Base-by-base conservation (phyloP, 2,329 filamentous ascomycete genomes). In the Metarhizium humberi region DNA sequence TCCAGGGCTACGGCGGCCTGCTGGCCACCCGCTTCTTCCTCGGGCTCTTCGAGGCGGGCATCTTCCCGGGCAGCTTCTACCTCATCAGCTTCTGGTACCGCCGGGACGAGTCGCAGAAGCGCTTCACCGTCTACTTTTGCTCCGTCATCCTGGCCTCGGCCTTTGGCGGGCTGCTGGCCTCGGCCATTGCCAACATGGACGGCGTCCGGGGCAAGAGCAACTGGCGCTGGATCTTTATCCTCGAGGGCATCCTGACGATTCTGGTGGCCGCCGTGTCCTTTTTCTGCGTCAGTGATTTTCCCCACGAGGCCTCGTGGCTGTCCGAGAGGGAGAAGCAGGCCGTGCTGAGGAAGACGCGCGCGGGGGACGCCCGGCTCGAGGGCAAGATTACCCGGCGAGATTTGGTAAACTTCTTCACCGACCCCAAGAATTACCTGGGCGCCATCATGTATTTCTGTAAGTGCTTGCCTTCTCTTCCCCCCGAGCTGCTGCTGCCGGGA, bases 221-320 rank as follows among this genome's bases (percentile, higher is more conserved):
- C 18, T 84, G 79, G 51, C 29, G 51, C 14, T 52, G 51, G 51
- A 46, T 52, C 14, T 48, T 48, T 7, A 48, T 48, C 13, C 71
- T 85, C 32, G 82, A 86, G 70, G 87, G 87, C 2, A 71, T 88
- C 2, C 73, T 80, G 0, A 89, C 87, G 0, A 74, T 88, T 2
- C 2, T 88, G 1, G 75, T 88, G 6, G 87, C 84, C 2, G 57
- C 85, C 11, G 68, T 74, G 1, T 84, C 80, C 6, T 88, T 85
- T 71, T 89, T 82, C 79, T 76, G 85, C 68, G 85, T 90, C 2
- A 80, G 87, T 61, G 87, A 92, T 64, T 92, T 88, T 65, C 88
- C 88, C 0, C 85, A 87, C 61, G 76, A 84, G 55, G 87, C 87
- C 5, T 79, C 64, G 0, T 91, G 90, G 66, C 75, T 92, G 5